Evolutionary conservation across 495 filamentous ascomycete genomes (phyloP).

Genomic region (Podospora comata): DNA sequence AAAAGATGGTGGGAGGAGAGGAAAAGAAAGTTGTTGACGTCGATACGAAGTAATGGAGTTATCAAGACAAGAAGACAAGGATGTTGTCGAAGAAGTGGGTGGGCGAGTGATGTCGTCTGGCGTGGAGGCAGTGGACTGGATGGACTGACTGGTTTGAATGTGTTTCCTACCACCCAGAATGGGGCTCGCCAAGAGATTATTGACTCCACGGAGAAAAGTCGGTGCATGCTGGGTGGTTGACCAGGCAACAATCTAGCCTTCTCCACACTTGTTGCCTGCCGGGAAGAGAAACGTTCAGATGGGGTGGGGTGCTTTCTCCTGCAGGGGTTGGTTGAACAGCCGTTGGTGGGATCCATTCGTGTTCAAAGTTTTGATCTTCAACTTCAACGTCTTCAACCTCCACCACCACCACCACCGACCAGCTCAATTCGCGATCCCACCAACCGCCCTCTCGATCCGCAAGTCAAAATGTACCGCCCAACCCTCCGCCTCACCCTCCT

Average conservation of each 20-base stretch:
- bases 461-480: neutral
- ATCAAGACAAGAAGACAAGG: neutral
- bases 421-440: neutral
- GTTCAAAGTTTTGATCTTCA: neutral
- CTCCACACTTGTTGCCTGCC: neutral
- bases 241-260: conserved; percentile 12
- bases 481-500: conserved; percentile 12
- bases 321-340: neutral
- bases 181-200: conserved; percentile 14
- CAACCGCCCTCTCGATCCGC: neutral
- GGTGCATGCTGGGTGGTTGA: conserved; percentile 9
- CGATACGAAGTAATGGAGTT: neutral
- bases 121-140: too few species aligned
- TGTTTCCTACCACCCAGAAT: neutral
- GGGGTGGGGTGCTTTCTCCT: neutral
- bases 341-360: neutral
- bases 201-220: conserved; percentile 18
- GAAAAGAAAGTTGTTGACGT: neutral
- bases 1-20: conserved; percentile 16
- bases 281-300: neutral
- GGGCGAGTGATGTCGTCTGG: too few species aligned
- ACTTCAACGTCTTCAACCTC: neutral
- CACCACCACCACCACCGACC: neutral
- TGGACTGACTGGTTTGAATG: too few species aligned
- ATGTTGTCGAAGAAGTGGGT: neutral